Conservation (phyloP, 2,329 filamentous ascomycete species). For the Alternaria consortialis region DNA sequence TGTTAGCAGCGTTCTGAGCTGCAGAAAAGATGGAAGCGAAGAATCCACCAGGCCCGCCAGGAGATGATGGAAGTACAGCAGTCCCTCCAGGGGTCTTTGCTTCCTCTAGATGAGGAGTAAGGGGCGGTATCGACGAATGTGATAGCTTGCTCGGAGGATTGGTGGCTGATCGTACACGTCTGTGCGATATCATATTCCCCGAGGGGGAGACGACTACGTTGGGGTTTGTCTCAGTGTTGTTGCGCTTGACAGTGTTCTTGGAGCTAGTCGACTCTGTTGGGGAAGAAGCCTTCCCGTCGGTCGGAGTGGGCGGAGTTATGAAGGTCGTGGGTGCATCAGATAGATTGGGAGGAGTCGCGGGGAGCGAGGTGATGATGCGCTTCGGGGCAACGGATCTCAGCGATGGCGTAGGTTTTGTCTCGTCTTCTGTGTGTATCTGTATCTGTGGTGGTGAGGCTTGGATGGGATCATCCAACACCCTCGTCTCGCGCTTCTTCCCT, state of each 20-base stretch:
- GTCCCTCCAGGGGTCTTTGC: slow-evolving; percentile 66
- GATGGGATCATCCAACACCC: slow-evolving; percentile 39
- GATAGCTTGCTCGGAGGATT: slow-evolving; percentile 84
- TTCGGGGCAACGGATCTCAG: slow-evolving; percentile 38
- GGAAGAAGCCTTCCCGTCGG: slow-evolving; percentile 54
- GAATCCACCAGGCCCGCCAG: slow-evolving; percentile 68
- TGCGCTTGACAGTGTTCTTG: slow-evolving; percentile 37
- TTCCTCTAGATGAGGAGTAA: slow-evolving; percentile 81
- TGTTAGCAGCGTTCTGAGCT: slow-evolving; percentile 88
- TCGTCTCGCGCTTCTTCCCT: slow-evolving; percentile 46
- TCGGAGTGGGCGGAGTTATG: slow-evolving; percentile 71
- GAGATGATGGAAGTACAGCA: slow-evolving; percentile 55
- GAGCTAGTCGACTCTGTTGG: slow-evolving; percentile 41
- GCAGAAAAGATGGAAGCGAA: slow-evolving; percentile 94
- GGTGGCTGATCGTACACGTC: slow-evolving; percentile 67
- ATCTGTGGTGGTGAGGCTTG: slow-evolving; percentile 44
- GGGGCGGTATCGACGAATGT: slow-evolving; percentile 69
- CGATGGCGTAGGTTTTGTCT: slow-evolving; percentile 43
- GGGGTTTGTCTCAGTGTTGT: slow-evolving; percentile 51
- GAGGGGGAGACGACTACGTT: slow-evolving; percentile 69
- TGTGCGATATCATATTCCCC: slow-evolving; percentile 79
- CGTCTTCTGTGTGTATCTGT: slow-evolving; percentile 39
- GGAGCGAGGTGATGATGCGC: slow-evolving; percentile 51
- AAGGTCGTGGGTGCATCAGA: slow-evolving; percentile 63
- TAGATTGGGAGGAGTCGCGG: slow-evolving; percentile 55